phyloP scores from a whole-genome alignment of 352 stramenopile genomes.

The Elongisporangium anandrum region DNA sequence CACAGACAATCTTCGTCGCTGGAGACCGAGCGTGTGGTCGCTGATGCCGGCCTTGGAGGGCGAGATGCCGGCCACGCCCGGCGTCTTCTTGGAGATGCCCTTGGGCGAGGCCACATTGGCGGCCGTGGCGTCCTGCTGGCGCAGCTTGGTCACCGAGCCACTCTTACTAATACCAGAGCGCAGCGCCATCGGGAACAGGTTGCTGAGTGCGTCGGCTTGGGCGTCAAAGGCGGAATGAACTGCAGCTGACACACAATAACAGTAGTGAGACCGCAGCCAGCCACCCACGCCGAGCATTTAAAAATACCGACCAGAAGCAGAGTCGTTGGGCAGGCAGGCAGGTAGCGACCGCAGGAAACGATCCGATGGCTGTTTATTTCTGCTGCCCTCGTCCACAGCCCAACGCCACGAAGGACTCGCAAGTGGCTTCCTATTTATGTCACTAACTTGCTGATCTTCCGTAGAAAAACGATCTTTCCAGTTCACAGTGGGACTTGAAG shows the following conservation, averaged over 20 bases:
- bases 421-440: background rate
- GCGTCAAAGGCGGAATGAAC: slow-evolving; percentile 1
- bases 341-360: background rate
- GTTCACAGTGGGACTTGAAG: background rate
- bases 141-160: slow-evolving; percentile 49
- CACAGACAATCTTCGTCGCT: slow-evolving; percentile 63
- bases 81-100: slow-evolving; percentile 74
- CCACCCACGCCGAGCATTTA: slow-evolving; percentile 3
- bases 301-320: background rate
- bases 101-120: slow-evolving; percentile 78
- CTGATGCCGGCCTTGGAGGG: slow-evolving; percentile 26
- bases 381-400: background rate
- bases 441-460: background rate
- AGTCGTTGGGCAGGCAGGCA: too few relatives aligned
- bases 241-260: background rate
- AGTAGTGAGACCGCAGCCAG: slow-evolving; percentile 9
- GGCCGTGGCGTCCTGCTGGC: slow-evolving; percentile 52
- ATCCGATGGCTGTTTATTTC: background rate
- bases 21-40: slow-evolving; percentile 56
- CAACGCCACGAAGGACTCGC: too few relatives aligned
- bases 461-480: background rate
- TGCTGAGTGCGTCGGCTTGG: background rate
- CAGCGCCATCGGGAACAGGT: slow-evolving; percentile 30
- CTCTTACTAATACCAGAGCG: slow-evolving; percentile 31
- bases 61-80: slow-evolving; percentile 32